phyloP scores from a whole-genome alignment of 495 filamentous ascomycete genomes.

The Extremus antarcticus region DNA sequence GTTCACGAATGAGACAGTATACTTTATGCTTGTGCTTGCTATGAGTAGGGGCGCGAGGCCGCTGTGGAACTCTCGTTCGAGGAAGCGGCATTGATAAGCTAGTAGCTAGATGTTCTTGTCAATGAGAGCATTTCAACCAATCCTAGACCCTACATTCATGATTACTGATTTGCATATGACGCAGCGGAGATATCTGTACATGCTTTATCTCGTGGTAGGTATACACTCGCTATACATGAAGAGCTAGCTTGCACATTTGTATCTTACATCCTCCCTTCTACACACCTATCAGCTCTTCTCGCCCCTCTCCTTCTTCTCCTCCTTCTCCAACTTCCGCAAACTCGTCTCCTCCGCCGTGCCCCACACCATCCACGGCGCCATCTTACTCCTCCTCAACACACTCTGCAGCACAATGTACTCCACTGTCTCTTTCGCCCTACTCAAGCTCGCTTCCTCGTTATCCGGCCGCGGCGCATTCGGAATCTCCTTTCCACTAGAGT shows the following conservation, averaged over 20 bases:
- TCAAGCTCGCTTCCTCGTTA: slow-evolving; percentile 28
- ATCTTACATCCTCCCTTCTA: not conserved
- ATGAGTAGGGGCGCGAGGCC: not conserved
- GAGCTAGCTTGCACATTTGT: too few relatives aligned
- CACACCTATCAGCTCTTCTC: not conserved
- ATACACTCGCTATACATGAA: too few relatives aligned
- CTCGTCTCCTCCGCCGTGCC: slow-evolving; percentile 55
- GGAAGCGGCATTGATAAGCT: not conserved
- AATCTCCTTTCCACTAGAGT: slow-evolving; percentile 18
- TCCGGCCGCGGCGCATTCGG: not conserved
- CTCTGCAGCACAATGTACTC: slow-evolving; percentile 77
- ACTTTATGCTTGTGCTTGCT: not conserved
- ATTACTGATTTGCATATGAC: too few relatives aligned
- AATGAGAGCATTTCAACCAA: not conserved
- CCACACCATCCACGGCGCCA: slow-evolving; percentile 64
- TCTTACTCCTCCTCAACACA: slow-evolving; percentile 42
- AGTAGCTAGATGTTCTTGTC: slow-evolving; percentile 3
- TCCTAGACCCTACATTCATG: too few relatives aligned
- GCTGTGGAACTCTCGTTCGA: not conserved
- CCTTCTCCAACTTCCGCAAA: slow-evolving; percentile 29
- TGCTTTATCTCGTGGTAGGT: too few relatives aligned
- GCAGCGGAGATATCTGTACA: too few relatives aligned
- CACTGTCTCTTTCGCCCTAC: slow-evolving; percentile 52
- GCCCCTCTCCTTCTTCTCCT: slow-evolving; percentile 5
- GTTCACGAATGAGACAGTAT: not conserved